Conservation (phyloP, 2,329 filamentous ascomycete genomes). For the Cercospora nicotianae region DNA sequence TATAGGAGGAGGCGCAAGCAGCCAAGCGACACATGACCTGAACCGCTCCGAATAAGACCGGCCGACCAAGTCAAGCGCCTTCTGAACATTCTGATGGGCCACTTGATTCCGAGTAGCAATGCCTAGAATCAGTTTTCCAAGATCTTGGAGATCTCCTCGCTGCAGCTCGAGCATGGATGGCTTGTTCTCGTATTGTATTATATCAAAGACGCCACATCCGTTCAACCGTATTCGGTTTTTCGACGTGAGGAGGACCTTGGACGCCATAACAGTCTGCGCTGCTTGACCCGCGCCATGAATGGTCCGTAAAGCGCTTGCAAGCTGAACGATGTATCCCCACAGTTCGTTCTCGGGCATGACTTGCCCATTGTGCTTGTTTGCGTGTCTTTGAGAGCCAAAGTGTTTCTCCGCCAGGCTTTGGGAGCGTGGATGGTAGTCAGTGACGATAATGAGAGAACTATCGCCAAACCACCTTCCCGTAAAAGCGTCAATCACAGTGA, state of each 20-base stretch:
- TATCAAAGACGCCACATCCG: constrained; percentile 85
- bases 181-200: constrained; percentile 75
- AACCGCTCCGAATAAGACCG: constrained; percentile 76
- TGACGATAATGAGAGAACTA: constrained; percentile 90
- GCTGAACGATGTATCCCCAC: constrained; percentile 91
- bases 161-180: constrained; percentile 74
- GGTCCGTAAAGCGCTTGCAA: constrained; percentile 80
- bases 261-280: constrained; percentile 80
- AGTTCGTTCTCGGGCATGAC: constrained; percentile 65
- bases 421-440: constrained; percentile 87
- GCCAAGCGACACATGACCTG: constrained; percentile 77
- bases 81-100: constrained; percentile 58
- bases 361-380: constrained; percentile 16
- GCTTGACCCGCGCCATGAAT: constrained; percentile 82
- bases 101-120: constrained; percentile 63
- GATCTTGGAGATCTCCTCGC: constrained; percentile 79
- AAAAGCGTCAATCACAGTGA: constrained; percentile 87
- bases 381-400: constrained; percentile 46
- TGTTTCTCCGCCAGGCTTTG: constrained; percentile 88
- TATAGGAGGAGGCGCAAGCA: constrained; percentile 62
- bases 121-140: constrained; percentile 81
- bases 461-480: constrained; percentile 92
- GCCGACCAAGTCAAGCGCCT: constrained; percentile 73
- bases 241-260: constrained; percentile 85
- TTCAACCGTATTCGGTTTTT: constrained; percentile 87